phyloP scores from a whole-genome alignment of 2,329 filamentous ascomycete genomes.

The Boeremia exigua region DNA sequence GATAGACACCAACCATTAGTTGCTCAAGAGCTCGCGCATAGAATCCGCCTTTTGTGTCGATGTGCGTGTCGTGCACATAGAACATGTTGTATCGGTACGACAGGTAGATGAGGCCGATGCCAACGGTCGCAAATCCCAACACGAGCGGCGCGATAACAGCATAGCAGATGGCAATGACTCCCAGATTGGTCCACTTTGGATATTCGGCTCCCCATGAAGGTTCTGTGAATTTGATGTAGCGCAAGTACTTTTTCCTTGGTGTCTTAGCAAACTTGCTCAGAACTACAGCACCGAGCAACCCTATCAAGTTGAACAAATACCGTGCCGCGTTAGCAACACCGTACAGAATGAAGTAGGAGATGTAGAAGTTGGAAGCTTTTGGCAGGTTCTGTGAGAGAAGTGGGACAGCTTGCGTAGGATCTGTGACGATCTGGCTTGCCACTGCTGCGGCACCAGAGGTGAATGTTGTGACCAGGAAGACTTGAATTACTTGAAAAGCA shows the following conservation, averaged over 20 bases:
- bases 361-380: background rate
- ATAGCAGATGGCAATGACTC: background rate
- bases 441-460: background rate
- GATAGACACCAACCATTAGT: slow-evolving; percentile 81
- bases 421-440: background rate
- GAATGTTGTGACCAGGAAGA: background rate
- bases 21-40: slow-evolving; percentile 90
- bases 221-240: background rate
- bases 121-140: background rate
- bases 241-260: background rate
- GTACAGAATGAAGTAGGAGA: background rate
- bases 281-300: background rate
- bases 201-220: background rate
- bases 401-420: background rate
- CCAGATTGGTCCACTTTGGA: background rate
- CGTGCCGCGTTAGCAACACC: background rate
- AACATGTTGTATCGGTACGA: slow-evolving; percentile 87
- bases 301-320: background rate
- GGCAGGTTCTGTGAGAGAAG: background rate
- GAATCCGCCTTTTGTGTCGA: slow-evolving; percentile 86
- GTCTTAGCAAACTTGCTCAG: background rate
- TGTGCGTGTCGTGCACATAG: slow-evolving; percentile 80
- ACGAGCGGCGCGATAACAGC: background rate
- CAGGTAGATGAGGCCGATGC: slow-evolving; percentile 46
- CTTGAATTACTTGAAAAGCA: background rate